These are phyloP conservation scores for Infundibulicybe gibba DNA, from an alignment of 768 basidiomycete species.

Conservation along the genomic window DNA sequence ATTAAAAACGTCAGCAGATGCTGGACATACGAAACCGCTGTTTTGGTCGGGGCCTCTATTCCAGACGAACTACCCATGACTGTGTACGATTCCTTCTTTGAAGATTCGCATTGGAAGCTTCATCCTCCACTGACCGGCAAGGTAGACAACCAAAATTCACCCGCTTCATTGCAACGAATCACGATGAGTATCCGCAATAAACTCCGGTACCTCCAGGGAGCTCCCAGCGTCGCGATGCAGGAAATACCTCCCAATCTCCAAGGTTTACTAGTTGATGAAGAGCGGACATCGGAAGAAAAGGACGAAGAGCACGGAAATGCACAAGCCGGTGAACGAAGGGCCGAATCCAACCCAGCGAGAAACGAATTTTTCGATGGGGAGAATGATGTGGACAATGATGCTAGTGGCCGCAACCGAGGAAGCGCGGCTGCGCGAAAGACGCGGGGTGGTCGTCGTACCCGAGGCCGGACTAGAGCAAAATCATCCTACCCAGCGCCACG, in stretches of 20 bases:
- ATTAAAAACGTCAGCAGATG: slow-evolving; percentile 97
- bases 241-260: slow-evolving; percentile 93
- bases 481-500: too few relatives aligned
- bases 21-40: slow-evolving; percentile 97
- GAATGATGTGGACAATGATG: slow-evolving; percentile 57
- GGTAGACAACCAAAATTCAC: slow-evolving; percentile 90
- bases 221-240: slow-evolving; percentile 95
- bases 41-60: slow-evolving; percentile 79
- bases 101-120: slow-evolving; percentile 86
- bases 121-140: slow-evolving; percentile 90
- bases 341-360: slow-evolving; percentile 47
- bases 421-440: slow-evolving; percentile 20
- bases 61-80: slow-evolving; percentile 87
- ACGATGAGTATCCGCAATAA: slow-evolving; percentile 84
- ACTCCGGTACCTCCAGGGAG: slow-evolving; percentile 88
- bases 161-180: slow-evolving; percentile 80
- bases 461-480: slow-evolving; percentile 32
- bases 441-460: slow-evolving; percentile 28
- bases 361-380: slow-evolving; percentile 79
- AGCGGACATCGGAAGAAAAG: slow-evolving; percentile 20
- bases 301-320: slow-evolving; percentile 58
- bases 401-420: slow-evolving; percentile 14
- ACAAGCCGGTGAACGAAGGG: slow-evolving; percentile 50
- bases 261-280: slow-evolving; percentile 59
- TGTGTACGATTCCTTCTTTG: slow-evolving; percentile 91